These are phyloP conservation scores for Podospora conica DNA, from an alignment of 495 filamentous ascomycete genomes.

Conservation along the genomic window DNA sequence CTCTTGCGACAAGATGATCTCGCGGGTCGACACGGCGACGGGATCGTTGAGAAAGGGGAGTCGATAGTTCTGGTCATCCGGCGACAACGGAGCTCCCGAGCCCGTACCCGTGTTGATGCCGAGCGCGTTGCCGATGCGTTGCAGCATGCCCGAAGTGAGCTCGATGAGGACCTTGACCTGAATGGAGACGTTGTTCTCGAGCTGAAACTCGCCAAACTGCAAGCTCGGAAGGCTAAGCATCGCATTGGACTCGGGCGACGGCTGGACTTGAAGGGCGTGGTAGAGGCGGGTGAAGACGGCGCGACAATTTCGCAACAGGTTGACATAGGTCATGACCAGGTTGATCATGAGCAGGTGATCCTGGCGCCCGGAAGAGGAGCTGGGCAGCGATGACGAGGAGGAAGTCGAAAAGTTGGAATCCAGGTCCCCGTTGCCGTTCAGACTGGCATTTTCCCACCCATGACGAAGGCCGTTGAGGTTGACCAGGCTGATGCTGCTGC, in stretches of 20 bases:
- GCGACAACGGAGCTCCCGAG: neutral
- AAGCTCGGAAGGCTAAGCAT: constrained; percentile 3
- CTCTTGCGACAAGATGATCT: constrained; percentile 12
- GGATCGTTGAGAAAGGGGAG: constrained; percentile 8
- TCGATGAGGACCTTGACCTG: constrained; percentile 11
- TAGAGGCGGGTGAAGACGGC: constrained; percentile 7
- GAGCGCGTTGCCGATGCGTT: constrained; percentile 9
- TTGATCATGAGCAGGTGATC: constrained; percentile 10
- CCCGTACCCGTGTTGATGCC: constrained; percentile 3
- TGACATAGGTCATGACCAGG: constrained; percentile 9
- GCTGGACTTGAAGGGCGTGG: constrained; percentile 2
- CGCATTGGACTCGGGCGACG: neutral
- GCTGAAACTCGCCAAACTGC: constrained; percentile 12
- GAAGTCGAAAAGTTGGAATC: neutral
- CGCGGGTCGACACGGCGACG: constrained; percentile 7
- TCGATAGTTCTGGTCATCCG: neutral
- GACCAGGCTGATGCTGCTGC: constrained; percentile 4
- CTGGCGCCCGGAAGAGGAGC: neutral
- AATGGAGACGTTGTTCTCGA: constrained; percentile 10
- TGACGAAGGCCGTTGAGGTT: constrained; percentile 4
- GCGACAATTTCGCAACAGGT: constrained; percentile 8
- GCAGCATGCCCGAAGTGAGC: constrained; percentile 8
- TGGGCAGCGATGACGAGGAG: neutral
- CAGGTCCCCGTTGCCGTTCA: constrained; percentile 7
- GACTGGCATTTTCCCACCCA: neutral